Conservation (phyloP, 805 yeast genomes). For the Barnettozyma botsteinii region DNA sequence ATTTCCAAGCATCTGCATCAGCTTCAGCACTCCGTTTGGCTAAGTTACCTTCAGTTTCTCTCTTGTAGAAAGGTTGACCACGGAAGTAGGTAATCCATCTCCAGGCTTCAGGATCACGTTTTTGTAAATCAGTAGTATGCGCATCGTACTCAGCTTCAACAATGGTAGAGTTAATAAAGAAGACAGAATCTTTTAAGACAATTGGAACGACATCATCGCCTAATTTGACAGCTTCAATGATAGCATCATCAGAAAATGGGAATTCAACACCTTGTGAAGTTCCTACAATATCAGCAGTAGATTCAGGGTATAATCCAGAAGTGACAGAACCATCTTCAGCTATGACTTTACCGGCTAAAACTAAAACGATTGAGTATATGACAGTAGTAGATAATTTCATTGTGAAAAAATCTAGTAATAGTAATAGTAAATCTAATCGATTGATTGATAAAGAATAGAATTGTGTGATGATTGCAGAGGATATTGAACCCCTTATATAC, state of each 20-base stretch:
- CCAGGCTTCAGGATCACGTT: constrained; percentile 23
- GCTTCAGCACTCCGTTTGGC: constrained; percentile 11
- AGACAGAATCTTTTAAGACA: constrained; percentile 15
- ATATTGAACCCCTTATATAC: background rate
- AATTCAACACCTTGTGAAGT: constrained; percentile 19
- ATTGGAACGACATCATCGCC: constrained; percentile 19
- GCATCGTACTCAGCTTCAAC: constrained; percentile 14
- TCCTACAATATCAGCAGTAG: constrained; percentile 14
- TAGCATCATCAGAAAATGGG: constrained; percentile 25
- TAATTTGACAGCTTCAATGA: constrained; percentile 21
- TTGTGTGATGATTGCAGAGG: background rate
- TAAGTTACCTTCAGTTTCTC: constrained; percentile 12
- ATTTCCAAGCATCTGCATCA: constrained; percentile 18
- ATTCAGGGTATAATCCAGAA: constrained; percentile 1
- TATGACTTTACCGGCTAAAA: constrained; percentile 10
- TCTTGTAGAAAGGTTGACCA: constrained; percentile 18
- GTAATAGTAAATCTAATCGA: background rate
- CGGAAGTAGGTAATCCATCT: constrained; percentile 14
- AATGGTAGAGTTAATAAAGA: constrained; percentile 24
- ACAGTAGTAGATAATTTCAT: constrained; percentile 15
- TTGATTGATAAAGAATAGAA: background rate
- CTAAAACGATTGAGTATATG: constrained; percentile 6
- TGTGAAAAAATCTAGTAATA: background rate
- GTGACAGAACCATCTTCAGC: constrained; percentile 6
- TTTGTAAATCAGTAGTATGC: constrained; percentile 11